Evolutionary conservation across 768 basidiomycete genomes (phyloP).

Genomic region (Kwoniella botswanensis): DNA sequence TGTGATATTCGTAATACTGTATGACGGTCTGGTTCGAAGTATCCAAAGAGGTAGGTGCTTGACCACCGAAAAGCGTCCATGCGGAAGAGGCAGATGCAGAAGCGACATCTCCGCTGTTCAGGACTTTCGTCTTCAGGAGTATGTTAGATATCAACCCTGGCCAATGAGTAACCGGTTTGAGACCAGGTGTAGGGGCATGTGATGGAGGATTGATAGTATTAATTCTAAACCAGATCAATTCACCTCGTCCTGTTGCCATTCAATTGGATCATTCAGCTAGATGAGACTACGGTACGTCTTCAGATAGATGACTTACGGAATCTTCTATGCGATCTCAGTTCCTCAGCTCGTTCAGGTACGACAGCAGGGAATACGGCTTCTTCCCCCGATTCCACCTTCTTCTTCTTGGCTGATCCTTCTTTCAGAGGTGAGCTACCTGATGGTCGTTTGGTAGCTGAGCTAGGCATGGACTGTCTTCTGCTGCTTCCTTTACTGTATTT

Average conservation of each 20-base stretch:
- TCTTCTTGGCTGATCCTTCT: slow-evolving; percentile 34
- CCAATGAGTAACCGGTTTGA: slow-evolving; percentile 48
- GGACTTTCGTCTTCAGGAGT: slow-evolving; percentile 6
- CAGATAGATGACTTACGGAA: slow-evolving; percentile 31
- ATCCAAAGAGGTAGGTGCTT: slow-evolving; percentile 7
- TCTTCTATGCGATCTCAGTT: slow-evolving; percentile 34
- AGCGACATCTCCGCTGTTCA: slow-evolving; percentile 16
- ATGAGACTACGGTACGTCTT: background rate
- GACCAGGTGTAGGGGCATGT: background rate
- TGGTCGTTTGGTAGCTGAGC: slow-evolving; percentile 15
- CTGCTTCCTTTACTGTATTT: slow-evolving; percentile 30
- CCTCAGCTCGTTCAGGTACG: slow-evolving; percentile 36
- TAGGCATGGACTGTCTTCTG: slow-evolving; percentile 11
- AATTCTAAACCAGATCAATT: slow-evolving; percentile 45
- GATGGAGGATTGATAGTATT: slow-evolving; percentile 28
- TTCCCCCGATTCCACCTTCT: slow-evolving; percentile 13
- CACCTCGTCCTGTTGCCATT: slow-evolving; percentile 31
- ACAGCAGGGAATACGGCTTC: slow-evolving; percentile 32
- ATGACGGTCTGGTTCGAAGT: slow-evolving; percentile 1
- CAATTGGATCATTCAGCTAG: background rate
- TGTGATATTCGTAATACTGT: slow-evolving; percentile 35
- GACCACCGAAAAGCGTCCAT: slow-evolving; percentile 22
- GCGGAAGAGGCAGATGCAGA: slow-evolving; percentile 25
- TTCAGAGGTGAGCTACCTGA: slow-evolving; percentile 19
- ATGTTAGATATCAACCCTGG: slow-evolving; percentile 40